Percentiles rank a stretch among this genome's conserved stretches.
phyloP scores from a whole-genome alignment of 2,329 filamentous ascomycete species.

The Gaeumannomyces tritici region DNA sequence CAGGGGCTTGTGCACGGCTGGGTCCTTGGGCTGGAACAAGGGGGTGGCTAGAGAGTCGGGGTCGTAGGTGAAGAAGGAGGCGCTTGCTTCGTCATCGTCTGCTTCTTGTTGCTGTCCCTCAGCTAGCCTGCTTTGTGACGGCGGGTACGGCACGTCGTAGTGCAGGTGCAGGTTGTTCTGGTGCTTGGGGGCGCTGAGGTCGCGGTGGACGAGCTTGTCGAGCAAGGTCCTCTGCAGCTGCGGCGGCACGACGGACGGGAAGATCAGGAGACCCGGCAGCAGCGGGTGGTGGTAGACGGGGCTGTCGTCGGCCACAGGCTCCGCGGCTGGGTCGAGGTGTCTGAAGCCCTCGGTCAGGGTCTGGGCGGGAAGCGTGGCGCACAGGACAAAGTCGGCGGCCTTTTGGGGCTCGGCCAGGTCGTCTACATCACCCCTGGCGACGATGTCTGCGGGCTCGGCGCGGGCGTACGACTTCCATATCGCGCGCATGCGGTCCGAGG shows the following conservation, averaged over 20 bases:
- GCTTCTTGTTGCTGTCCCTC: not conserved
- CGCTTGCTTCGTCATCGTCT: not conserved
- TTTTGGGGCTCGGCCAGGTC: constrained; percentile 33
- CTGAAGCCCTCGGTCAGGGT: constrained; percentile 33
- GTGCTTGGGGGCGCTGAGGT: constrained; percentile 62
- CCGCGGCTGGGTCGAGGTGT: constrained; percentile 22
- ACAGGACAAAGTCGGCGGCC: constrained; percentile 32
- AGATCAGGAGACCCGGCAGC: constrained; percentile 68
- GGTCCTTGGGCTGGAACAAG: constrained; percentile 58
- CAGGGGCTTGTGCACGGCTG: constrained; percentile 64
- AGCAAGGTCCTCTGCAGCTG: constrained; percentile 61
- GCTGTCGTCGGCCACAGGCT: constrained; percentile 24
- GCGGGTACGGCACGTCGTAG: constrained; percentile 22
- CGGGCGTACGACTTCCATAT: constrained; percentile 69
- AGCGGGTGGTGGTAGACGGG: constrained; percentile 54
- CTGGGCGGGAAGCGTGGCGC: constrained; percentile 30
- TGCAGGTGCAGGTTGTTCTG: constrained; percentile 64
- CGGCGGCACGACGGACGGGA: constrained; percentile 65
- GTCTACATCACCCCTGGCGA: constrained; percentile 44
- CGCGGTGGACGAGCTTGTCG: constrained; percentile 54
- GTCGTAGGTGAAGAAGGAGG: constrained; percentile 3
- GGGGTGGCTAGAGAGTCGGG: constrained; percentile 29
- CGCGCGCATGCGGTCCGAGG: constrained; percentile 58
- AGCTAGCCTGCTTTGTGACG: not conserved
- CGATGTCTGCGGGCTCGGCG: constrained; percentile 41